Evolutionary conservation across 371 early-diverging fungal genomes (phyloP).

Genomic region (Lichtheimia ramosa): DNA sequence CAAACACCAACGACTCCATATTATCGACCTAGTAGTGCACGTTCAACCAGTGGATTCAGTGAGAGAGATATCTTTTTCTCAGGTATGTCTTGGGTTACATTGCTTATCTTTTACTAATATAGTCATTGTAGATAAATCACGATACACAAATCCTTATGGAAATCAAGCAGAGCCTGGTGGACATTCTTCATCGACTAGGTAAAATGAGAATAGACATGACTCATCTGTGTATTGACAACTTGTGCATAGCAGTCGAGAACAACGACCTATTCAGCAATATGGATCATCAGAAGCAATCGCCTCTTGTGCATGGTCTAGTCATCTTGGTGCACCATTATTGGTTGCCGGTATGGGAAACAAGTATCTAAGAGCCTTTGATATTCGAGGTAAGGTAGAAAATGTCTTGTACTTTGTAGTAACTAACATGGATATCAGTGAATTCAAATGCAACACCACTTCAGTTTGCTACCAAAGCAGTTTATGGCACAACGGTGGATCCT

Average conservation of each 20-base stretch:
- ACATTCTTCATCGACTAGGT: background rate
- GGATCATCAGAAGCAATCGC: constrained; percentile 73
- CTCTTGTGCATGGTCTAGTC: constrained; percentile 74
- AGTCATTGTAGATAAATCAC: background rate
- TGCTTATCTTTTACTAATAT: no score
- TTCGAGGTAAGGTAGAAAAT: constrained; percentile 46
- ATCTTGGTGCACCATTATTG: constrained; percentile 48
- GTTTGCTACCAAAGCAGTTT: constrained; percentile 73
- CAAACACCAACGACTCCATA: constrained; percentile 23
- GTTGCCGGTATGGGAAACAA: constrained; percentile 80
- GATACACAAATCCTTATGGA: background rate
- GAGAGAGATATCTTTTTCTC: background rate
- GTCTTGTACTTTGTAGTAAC: background rate
- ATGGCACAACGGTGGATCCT: constrained; percentile 72
- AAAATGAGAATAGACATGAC: background rate
- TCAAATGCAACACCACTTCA: constrained; percentile 37
- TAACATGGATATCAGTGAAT: constrained; percentile 16
- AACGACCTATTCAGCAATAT: constrained; percentile 63
- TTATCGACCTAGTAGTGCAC: background rate
- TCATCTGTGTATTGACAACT: background rate
- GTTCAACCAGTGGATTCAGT: background rate
- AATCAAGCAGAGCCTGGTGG: background rate
- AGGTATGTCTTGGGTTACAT: background rate
- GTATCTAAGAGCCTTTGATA: constrained; percentile 73
- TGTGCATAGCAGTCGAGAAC: constrained; percentile 20